Conservation (phyloP, 177 flowering plant genomes). For the Vitis hybrid region DNA sequence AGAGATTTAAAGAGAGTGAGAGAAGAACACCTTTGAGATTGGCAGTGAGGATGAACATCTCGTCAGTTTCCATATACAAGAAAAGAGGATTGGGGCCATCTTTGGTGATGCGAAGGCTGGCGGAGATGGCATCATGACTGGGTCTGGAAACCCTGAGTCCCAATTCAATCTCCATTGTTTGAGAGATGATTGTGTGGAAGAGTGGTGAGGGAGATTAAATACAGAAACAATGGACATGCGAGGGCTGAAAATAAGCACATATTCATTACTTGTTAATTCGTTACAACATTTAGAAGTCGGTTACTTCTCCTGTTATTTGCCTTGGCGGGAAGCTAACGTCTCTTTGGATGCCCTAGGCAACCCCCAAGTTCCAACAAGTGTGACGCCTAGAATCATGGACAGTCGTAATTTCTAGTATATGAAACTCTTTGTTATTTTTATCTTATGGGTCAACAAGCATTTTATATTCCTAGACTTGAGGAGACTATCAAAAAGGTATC, state of each 20-base stretch:
- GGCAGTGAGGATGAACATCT: slow-evolving; percentile 45
- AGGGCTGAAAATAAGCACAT: slow-evolving; percentile 9
- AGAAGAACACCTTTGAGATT: slow-evolving; percentile 37
- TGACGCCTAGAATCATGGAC: too few species aligned
- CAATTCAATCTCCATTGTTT: slow-evolving; percentile 64
- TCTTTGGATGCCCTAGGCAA: slow-evolving; percentile 3
- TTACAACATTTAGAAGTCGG: slow-evolving; percentile 9
- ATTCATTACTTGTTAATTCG: slow-evolving; percentile 28
- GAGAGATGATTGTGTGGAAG: too few species aligned
- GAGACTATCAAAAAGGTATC: too few species aligned
- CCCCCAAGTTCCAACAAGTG: too few species aligned
- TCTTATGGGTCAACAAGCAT: too few species aligned
- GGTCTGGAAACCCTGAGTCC: slow-evolving; percentile 25
- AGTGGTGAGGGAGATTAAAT: not conserved
- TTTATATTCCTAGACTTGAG: too few species aligned
- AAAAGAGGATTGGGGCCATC: slow-evolving; percentile 35
- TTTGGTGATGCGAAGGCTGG: slow-evolving; percentile 37
- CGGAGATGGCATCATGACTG: slow-evolving; percentile 22
- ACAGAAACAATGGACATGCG: too few species aligned
- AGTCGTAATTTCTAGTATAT: too few species aligned
- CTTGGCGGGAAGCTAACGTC: slow-evolving; percentile 30
- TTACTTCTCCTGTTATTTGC: slow-evolving; percentile 18
- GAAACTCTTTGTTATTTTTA: too few species aligned
- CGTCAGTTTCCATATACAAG: slow-evolving; percentile 36
- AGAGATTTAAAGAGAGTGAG: not conserved